A percentile compares a stretch with the other conserved stretches of the same genome.
Conservation (phyloP, 805 yeast species). For the Cyberlindnera sargentensis region DNA sequence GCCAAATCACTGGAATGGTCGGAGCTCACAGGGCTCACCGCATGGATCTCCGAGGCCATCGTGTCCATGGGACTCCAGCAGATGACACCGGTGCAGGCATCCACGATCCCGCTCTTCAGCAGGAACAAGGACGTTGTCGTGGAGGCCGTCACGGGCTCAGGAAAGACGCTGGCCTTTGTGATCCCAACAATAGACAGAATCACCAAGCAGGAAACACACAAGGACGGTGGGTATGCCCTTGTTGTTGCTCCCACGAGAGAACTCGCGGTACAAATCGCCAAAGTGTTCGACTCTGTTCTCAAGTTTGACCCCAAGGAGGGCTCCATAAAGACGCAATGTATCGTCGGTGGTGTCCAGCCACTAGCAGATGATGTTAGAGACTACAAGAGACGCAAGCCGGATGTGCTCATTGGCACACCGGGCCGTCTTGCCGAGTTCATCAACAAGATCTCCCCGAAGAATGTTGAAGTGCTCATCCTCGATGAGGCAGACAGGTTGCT, state of each 20-base stretch:
- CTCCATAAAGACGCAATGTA: constrained; percentile 46
- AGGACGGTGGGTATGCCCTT: constrained; percentile 58
- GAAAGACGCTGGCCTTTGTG: constrained; percentile 90
- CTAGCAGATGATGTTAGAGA: constrained; percentile 65
- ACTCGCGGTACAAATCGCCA: constrained; percentile 61
- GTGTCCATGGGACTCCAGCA: constrained; percentile 63
- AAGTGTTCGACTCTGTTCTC: constrained; percentile 56
- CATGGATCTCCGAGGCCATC: constrained; percentile 68
- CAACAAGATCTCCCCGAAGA: constrained; percentile 47
- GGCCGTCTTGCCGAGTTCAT: constrained; percentile 80
- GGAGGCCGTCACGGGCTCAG: constrained; percentile 96
- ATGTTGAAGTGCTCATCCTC: constrained; percentile 67
- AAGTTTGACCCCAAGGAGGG: constrained; percentile 43
- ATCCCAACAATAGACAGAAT: constrained; percentile 76
- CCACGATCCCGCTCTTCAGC: constrained; percentile 79
- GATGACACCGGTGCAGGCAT: constrained; percentile 97
- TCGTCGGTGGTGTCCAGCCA: constrained; percentile 57
- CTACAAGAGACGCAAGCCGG: constrained; percentile 53
- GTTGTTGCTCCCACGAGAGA: constrained; percentile 66
- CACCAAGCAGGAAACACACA: constrained; percentile 26
- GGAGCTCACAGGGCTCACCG: constrained; percentile 45
- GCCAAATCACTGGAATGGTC: constrained; percentile 56
- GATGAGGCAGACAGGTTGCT: constrained; percentile 92
- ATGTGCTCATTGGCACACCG: constrained; percentile 84
- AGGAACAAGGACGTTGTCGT: constrained; percentile 92